Evolutionary conservation across 306 rosid genomes (phyloP).

Genomic region (Boehmeria nivea): DNA sequence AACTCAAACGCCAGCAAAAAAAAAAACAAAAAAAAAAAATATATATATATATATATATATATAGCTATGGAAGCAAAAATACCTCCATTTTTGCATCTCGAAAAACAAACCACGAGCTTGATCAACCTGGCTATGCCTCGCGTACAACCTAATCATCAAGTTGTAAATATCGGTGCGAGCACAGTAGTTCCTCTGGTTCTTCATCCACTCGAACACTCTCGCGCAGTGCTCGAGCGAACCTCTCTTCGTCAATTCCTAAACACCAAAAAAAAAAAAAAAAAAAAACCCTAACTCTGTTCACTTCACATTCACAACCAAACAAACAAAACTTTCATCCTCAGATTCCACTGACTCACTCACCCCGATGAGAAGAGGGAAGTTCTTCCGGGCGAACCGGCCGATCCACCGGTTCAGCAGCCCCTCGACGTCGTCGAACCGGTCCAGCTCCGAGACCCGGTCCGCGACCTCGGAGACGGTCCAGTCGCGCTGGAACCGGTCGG

Average conservation of each 20-base stretch:
- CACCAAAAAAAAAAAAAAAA: background rate
- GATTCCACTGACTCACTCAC: slow-evolving; percentile 22
- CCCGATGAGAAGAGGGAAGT: slow-evolving; percentile 70
- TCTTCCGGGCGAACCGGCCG: slow-evolving; percentile 84
- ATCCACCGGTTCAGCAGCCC: slow-evolving; percentile 75
- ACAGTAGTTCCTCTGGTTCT: slow-evolving; percentile 61
- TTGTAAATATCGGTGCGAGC: slow-evolving; percentile 87
- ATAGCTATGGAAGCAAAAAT: slow-evolving; percentile 1
- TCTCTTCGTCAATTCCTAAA: slow-evolving; percentile 62
- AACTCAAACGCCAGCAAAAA: background rate
- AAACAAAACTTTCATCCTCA: background rate
- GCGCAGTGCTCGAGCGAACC: slow-evolving; percentile 74
- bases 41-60: too few species aligned
- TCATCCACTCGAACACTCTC: slow-evolving; percentile 78
- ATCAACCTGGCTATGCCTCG: slow-evolving; percentile 68
- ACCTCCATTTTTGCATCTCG: slow-evolving; percentile 96
- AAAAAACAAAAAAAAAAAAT: too few species aligned
- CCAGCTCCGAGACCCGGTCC: slow-evolving; percentile 37
- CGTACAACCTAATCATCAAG: slow-evolving; percentile 80
- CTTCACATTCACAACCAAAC: background rate
- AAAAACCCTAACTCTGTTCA: background rate
- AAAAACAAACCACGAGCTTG: slow-evolving; percentile 96
- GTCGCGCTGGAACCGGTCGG: slow-evolving; percentile 74
- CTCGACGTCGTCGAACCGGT: slow-evolving; percentile 50
- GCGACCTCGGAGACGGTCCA: slow-evolving; percentile 82